A percentile compares a stretch with the other conserved stretches of the same genome.
Conservation (phyloP, 495 filamentous ascomycete genomes). For the Chaetomium tenue region DNA sequence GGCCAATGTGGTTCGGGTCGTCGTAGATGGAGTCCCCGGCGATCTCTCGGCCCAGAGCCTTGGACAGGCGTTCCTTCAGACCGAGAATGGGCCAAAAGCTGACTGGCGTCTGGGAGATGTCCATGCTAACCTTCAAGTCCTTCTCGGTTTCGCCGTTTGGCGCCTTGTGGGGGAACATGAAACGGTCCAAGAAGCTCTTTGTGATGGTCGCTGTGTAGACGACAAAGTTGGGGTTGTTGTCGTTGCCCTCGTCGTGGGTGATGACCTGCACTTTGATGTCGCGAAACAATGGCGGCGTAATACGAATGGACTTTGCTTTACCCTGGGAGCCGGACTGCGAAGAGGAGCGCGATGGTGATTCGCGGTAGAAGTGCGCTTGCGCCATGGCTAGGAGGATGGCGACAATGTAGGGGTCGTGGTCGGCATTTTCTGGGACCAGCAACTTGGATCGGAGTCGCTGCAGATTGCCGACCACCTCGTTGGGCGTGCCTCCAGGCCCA, state of each 20-base stretch:
- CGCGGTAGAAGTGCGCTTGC: slow-evolving; percentile 43
- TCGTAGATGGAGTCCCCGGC: slow-evolving; percentile 36
- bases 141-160: slow-evolving; percentile 18
- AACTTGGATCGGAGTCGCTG: slow-evolving; percentile 40
- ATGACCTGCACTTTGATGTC: slow-evolving; percentile 45
- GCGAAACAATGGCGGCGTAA: slow-evolving; percentile 28
- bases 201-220: slow-evolving; percentile 47
- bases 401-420: slow-evolving; percentile 46
- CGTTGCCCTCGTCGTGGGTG: slow-evolving; percentile 37
- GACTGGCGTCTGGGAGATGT: slow-evolving; percentile 41
- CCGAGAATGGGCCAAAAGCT: slow-evolving; percentile 48
- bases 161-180: slow-evolving; percentile 38
- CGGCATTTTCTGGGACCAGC: slow-evolving; percentile 39
- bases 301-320: slow-evolving; percentile 13
- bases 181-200: slow-evolving; percentile 39
- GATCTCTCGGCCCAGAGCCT: slow-evolving; percentile 44
- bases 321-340: slow-evolving; percentile 23
- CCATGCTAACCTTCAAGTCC: slow-evolving; percentile 23
- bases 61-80: slow-evolving; percentile 48
- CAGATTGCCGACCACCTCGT: slow-evolving; percentile 38
- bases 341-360: slow-evolving; percentile 16
- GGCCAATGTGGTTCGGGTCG: slow-evolving; percentile 38
- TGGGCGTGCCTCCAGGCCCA: slow-evolving; percentile 32
- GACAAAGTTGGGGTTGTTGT: slow-evolving; percentile 38
- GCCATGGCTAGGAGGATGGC: slow-evolving; percentile 48